These are phyloP conservation scores for Thielaviopsis punctulata DNA, from an alignment of 2,329 filamentous ascomycete species.

Conservation along the genomic window DNA sequence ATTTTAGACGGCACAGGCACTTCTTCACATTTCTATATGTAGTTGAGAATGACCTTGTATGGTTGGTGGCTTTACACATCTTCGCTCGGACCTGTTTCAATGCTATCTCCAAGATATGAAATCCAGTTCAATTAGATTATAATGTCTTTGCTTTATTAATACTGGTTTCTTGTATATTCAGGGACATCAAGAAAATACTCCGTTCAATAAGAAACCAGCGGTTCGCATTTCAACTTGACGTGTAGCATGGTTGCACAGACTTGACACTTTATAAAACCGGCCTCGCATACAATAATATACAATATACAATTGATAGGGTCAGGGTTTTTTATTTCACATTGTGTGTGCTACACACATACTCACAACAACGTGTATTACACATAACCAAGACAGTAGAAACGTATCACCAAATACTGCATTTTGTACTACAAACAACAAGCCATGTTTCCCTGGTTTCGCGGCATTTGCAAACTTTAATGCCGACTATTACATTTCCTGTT, in stretches of 20 bases:
- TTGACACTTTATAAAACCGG: no score
- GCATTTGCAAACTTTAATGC: not conserved
- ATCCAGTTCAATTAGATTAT: not conserved
- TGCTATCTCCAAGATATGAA: not conserved
- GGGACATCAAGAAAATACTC: no score
- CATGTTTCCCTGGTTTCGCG: not conserved
- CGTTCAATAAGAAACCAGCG: no score
- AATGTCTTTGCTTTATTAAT: no score
- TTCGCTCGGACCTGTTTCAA: not conserved
- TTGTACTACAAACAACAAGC: not conserved
- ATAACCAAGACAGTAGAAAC: not conserved
- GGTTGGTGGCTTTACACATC: not conserved
- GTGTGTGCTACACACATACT: not conserved
- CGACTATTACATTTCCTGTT: not conserved
- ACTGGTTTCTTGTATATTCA: no score
- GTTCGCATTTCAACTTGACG: not conserved
- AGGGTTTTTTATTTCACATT: no score
- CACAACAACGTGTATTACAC: not conserved
- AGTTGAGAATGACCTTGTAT: not conserved
- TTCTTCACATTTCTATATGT: not conserved
- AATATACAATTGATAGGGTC: not conserved
- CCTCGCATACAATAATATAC: no score
- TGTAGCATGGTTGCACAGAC: not conserved
- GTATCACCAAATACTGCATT: not conserved
- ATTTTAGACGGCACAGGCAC: not conserved